phyloP scores from a whole-genome alignment of 78 protist species.

The Goniomonas avonlea region DNA sequence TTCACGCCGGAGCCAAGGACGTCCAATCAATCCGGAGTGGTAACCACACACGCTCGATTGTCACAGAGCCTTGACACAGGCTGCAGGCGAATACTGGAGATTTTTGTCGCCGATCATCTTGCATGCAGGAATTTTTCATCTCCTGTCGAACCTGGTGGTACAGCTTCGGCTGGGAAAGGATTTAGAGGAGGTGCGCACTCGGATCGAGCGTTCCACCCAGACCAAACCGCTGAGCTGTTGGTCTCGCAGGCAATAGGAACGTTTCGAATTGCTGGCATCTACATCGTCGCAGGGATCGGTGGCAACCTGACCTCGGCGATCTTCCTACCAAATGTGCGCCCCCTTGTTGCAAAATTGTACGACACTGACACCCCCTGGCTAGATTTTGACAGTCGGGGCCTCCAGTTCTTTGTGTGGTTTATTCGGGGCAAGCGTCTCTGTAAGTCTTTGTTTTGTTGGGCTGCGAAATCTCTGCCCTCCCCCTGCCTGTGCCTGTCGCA shows the following conservation, averaged over 20 bases:
- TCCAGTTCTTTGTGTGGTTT: neutral
- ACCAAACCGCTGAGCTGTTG: too few species aligned
- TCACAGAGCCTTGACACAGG: too few species aligned
- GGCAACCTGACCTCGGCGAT: neutral
- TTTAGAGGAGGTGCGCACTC: neutral
- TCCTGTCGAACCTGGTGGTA: neutral
- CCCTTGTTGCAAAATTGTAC: too few species aligned
- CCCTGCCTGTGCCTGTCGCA: too few species aligned
- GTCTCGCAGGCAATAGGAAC: too few species aligned
- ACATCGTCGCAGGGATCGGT: constrained; percentile 3
- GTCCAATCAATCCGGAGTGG: neutral
- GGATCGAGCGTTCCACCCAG: too few species aligned
- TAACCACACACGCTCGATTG: too few species aligned
- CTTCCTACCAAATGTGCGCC: neutral
- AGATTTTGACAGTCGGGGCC: neutral
- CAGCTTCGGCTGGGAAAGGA: constrained; percentile 1
- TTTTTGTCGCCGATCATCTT: neutral
- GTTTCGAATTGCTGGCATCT: neutral
- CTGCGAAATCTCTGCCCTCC: too few species aligned
- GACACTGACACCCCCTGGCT: neutral
- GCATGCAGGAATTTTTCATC: constrained; percentile 2
- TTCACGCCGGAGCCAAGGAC: neutral
- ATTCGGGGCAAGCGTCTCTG: neutral
- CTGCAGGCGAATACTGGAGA: constrained; percentile 1
- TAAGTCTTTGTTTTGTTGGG: too few species aligned